Evolutionary conservation across 352 stramenopile species (phyloP), one percentile per base, ranked within the genome.

Genomic region (Pilasporangium apinafurcum): DNA sequence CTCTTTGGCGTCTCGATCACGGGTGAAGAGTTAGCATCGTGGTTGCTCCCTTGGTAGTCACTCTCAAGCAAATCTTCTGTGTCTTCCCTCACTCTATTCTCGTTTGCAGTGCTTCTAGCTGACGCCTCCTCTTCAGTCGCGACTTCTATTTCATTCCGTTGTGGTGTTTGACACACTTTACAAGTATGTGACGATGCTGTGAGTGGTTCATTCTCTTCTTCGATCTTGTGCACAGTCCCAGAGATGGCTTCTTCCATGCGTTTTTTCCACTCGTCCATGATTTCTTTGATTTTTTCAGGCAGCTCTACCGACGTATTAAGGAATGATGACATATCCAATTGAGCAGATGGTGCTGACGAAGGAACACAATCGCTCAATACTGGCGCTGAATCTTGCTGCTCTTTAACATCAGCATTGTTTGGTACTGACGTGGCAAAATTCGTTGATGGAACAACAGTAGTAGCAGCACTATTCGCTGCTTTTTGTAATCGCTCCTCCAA

Each of bases 181-280:
- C 18, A n/a, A 20, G 26, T 31, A n/a, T 21, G 37, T 1, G 20
- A 51, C 21, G 22, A 20, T 20, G 18, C 24, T 16, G 26, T 46
- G 21, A 57, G 13, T 9, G 37, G 28, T 35, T 31, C 43, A 25
- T 61, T 39, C 8, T 39, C 34, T 12, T 62, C 21, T 1, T 39
- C 21, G n/a, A 68, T 57, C 13, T 46, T 53, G 20, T 48, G 47
- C 1, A 40, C 37, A 0, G 62, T 57, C 1, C 45, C 43, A n/a
- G 51, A 36, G 4, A 76, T 50, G 2, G 67, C 56, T 5, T 71
- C 54, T 26, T 83, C 57, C 68, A 84, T 78, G 1, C 66, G 56
- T 24, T 62, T 31, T 38, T 83, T 81, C 74, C 72, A 84, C 47
- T 83, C 60, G 32, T 75, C 56, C 56, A 80, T 72, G 29, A 87